Evolutionary conservation across 2,329 filamentous ascomycete genomes (phyloP).

Genomic region (Helotiales sp.): DNA sequence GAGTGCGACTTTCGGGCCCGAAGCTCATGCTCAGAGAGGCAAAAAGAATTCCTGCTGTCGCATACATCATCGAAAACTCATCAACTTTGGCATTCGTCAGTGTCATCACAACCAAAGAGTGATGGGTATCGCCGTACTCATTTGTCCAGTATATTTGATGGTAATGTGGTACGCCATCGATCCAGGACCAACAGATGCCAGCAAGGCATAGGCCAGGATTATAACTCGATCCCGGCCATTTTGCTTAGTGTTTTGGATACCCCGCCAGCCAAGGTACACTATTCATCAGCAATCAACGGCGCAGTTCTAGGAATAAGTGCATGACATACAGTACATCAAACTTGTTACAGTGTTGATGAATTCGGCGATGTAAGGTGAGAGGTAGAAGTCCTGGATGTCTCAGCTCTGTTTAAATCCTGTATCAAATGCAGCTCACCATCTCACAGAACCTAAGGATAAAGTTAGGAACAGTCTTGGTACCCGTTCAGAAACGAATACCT

Average conservation of each 20-base stretch:
- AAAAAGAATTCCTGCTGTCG: constrained; percentile 14
- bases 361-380: constrained; percentile 50
- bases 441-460: constrained; percentile 13
- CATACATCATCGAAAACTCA: constrained; percentile 15
- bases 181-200: constrained; percentile 10
- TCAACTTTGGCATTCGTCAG: constrained; percentile 10
- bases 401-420: background rate
- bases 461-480: background rate
- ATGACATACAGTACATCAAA: constrained; percentile 43
- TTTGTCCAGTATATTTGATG: constrained; percentile 15
- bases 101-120: too few relatives aligned
- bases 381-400: constrained; percentile 46
- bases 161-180: constrained; percentile 13
- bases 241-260: constrained; percentile 7
- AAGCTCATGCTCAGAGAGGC: constrained; percentile 11
- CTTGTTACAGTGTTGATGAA: constrained; percentile 53
- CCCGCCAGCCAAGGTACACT: constrained; percentile 15
- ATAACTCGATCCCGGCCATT: constrained; percentile 7
- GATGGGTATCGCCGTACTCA: constrained; percentile 7
- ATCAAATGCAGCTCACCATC: constrained; percentile 1
- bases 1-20: background rate
- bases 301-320: background rate
- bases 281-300: background rate
- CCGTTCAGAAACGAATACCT: background rate
- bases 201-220: constrained; percentile 5